Evolutionary conservation across 2,329 filamentous ascomycete genomes (phyloP).

Genomic region (Chrysosporium queenslandicum): DNA sequence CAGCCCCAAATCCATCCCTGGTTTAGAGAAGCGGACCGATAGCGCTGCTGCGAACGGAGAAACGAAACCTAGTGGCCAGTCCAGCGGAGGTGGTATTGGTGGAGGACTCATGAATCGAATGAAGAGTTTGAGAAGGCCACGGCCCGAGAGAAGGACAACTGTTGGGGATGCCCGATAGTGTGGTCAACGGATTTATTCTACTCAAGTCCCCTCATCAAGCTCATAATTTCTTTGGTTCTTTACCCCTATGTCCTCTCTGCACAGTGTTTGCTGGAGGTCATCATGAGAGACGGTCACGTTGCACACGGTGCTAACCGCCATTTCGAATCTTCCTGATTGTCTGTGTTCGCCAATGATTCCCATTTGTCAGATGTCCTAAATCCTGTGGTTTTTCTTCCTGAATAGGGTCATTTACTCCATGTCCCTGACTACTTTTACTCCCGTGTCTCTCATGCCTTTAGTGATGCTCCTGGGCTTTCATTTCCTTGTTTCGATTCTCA

Average conservation of each 20-base stretch:
- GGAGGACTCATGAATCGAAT: conserved; percentile 18
- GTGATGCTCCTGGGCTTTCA: background rate
- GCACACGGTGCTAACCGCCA: background rate
- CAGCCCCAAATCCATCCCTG: conserved; percentile 46
- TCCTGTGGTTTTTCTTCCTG: background rate
- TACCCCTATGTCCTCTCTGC: background rate
- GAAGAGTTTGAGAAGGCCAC: conserved; percentile 18
- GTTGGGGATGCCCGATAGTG: background rate
- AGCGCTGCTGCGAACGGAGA: conserved; percentile 6
- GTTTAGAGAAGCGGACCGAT: conserved; percentile 37
- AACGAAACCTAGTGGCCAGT: conserved; percentile 1
- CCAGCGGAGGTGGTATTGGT: conserved; percentile 8
- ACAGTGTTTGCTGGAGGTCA: background rate
- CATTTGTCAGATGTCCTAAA: too few relatives aligned
- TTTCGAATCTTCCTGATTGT: background rate
- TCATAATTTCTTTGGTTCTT: background rate
- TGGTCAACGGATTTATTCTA: background rate
- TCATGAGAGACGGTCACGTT: background rate
- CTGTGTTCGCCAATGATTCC: background rate
- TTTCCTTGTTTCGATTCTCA: background rate
- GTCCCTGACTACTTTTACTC: background rate
- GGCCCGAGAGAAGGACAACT: conserved; percentile 12
- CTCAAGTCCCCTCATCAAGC: background rate
- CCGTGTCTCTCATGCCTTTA: background rate
- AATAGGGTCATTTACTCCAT: background rate